phyloP scores from a whole-genome alignment of 495 filamentous ascomycete species.

The Xylaria curta region DNA sequence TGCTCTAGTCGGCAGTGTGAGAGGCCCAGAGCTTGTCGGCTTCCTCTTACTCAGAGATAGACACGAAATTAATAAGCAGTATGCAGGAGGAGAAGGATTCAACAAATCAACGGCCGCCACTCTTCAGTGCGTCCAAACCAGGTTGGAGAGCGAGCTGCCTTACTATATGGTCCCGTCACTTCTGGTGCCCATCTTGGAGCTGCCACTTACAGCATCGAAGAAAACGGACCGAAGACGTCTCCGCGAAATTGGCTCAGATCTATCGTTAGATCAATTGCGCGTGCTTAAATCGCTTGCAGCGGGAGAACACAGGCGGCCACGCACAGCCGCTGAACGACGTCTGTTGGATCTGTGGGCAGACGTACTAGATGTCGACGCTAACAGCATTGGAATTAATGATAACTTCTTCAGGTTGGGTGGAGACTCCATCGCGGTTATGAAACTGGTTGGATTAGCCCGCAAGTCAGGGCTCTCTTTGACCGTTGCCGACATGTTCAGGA shows the following conservation, averaged over 20 bases:
- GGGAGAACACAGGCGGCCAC: not conserved
- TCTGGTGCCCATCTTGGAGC: conserved; percentile 28
- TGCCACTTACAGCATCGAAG: conserved; percentile 16
- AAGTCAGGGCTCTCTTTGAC: not conserved
- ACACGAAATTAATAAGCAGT: not conserved
- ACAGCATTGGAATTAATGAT: not conserved
- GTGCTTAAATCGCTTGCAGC: not conserved
- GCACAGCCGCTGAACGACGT: not conserved
- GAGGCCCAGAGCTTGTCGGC: not conserved
- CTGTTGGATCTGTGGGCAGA: not conserved
- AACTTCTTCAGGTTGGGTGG: conserved; percentile 6
- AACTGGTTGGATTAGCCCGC: not conserved
- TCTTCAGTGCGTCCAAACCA: not conserved
- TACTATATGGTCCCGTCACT: conserved; percentile 37
- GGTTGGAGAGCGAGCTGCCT: conserved; percentile 24
- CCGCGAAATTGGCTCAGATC: not conserved
- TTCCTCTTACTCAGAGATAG: conserved; percentile 1
- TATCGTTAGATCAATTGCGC: not conserved
- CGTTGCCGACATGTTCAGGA: not conserved
- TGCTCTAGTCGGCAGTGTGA: not conserved
- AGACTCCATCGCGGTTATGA: conserved; percentile 1
- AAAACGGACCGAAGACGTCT: conserved; percentile 27
- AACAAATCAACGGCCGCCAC: not conserved
- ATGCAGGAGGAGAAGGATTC: too few species aligned
- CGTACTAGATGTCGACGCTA: not conserved